Percentiles rank a stretch among this genome's conserved stretches.
Evolutionary conservation across 192 early-diverging fungal species (phyloP).

Genomic region (Coemansia sp.): DNA sequence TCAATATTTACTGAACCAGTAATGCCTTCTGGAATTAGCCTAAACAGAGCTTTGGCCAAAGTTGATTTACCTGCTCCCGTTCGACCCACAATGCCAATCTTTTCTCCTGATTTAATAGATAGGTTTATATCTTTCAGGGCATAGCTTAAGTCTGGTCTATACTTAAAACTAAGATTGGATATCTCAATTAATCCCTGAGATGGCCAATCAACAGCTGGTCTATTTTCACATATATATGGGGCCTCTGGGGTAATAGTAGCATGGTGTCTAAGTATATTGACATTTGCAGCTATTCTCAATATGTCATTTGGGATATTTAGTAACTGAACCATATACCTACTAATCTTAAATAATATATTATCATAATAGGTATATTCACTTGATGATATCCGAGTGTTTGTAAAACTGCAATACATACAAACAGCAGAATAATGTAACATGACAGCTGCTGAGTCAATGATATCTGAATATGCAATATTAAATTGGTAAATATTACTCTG

Average conservation of each 20-base stretch:
- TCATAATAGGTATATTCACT: not conserved
- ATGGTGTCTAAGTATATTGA: slow-evolving; percentile 58
- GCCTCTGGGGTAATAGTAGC: slow-evolving; percentile 54
- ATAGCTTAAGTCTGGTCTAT: slow-evolving; percentile 19
- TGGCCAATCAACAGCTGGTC: slow-evolving; percentile 54
- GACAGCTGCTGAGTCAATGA: not conserved
- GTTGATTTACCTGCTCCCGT: slow-evolving; percentile 65
- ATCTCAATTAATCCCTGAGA: slow-evolving; percentile 41
- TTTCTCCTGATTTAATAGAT: slow-evolving; percentile 52
- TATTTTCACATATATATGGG: slow-evolving; percentile 13
- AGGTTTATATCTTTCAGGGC: slow-evolving; percentile 44
- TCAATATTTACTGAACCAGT: slow-evolving; percentile 55
- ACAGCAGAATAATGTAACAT: not conserved
- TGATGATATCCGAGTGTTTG: not conserved
- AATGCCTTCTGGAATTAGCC: slow-evolving; percentile 53
- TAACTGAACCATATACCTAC: not conserved
- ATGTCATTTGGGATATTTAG: not conserved
- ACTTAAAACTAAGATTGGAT: slow-evolving; percentile 36
- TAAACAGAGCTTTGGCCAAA: slow-evolving; percentile 56
- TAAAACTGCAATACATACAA: not conserved
- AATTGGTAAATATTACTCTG: too few species aligned
- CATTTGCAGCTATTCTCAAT: not conserved
- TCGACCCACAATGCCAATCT: slow-evolving; percentile 55
- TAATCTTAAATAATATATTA: not conserved
- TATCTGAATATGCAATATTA: too few species aligned